These are phyloP conservation scores for Apocynum venetum DNA, from an alignment of 257 asterid species.

Conservation along the genomic window DNA sequence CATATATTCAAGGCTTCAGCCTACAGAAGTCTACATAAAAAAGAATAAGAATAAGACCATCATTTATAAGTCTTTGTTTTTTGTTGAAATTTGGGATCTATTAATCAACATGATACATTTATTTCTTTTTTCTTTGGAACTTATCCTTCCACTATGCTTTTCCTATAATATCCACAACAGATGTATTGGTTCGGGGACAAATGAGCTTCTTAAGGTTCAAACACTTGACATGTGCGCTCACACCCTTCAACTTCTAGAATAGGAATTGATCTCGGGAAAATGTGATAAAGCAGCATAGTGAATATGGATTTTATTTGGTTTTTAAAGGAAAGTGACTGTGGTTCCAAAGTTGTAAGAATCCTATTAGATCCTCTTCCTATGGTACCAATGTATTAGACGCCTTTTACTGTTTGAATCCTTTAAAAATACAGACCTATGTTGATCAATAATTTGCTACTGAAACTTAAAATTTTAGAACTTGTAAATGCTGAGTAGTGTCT, in stretches of 20 bases:
- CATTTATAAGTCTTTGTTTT: too few relatives aligned
- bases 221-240: neutral
- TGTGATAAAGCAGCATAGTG: neutral
- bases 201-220: neutral
- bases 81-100: too few relatives aligned
- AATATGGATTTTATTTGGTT: neutral
- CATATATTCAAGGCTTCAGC: too few relatives aligned
- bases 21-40: too few relatives aligned
- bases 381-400: too few relatives aligned
- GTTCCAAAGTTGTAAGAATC: neutral
- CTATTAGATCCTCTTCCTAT: neutral
- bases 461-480: too few relatives aligned
- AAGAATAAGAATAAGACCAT: too few relatives aligned
- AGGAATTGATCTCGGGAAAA: neutral
- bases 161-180: neutral
- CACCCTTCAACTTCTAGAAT: neutral
- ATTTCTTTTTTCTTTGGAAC: neutral
- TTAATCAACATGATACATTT: too few relatives aligned
- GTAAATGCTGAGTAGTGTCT: too few relatives aligned
- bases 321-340: neutral
- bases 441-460: too few relatives aligned
- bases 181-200: neutral
- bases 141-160: neutral
- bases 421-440: too few relatives aligned
- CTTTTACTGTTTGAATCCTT: too few relatives aligned